Percentiles rank a stretch among this genome's conserved stretches.
Conservation (phyloP, 805 yeast genomes). For the Yarrowia phangngaensis region DNA sequence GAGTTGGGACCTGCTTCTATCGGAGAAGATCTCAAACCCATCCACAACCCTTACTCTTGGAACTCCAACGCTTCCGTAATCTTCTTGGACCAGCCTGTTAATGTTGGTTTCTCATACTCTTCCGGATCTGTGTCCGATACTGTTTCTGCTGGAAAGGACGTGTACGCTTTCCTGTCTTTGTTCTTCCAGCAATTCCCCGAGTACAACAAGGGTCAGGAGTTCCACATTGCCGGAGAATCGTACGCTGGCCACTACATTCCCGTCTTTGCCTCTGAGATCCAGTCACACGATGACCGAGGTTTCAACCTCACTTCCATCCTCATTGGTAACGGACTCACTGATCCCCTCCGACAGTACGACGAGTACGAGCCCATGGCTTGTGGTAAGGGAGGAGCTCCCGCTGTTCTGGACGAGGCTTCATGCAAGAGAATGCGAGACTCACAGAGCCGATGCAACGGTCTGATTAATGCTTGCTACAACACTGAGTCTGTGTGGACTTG, state of each 20-base stretch:
- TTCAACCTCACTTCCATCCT: conserved; percentile 74
- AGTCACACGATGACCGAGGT: conserved; percentile 53
- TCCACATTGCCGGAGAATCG: conserved; percentile 93
- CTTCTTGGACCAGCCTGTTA: conserved; percentile 92
- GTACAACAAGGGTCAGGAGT: conserved; percentile 59
- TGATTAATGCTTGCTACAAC: conserved; percentile 75
- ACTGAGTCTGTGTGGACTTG: conserved; percentile 75
- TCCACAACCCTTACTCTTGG: conserved; percentile 87
- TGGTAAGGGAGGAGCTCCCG: conserved; percentile 77
- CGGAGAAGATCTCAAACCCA: conserved; percentile 62
- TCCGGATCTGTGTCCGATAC: conserved; percentile 63
- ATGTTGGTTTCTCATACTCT: conserved; percentile 91
- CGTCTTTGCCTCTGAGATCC: conserved; percentile 60
- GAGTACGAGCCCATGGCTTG: conserved; percentile 94
- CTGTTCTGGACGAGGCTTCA: conserved; percentile 72
- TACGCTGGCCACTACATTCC: conserved; percentile 97
- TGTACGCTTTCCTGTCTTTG: conserved; percentile 77
- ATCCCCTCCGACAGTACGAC: conserved; percentile 73
- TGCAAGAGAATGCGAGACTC: conserved; percentile 66
- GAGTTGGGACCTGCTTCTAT: conserved; percentile 90
- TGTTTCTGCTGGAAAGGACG: conserved; percentile 84
- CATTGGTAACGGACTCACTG: conserved; percentile 93
- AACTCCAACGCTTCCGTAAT: conserved; percentile 87
- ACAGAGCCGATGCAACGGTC: conserved; percentile 71
- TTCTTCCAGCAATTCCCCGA: conserved; percentile 87